These are phyloP conservation scores for Psilocybe mexicana DNA, from an alignment of 1,284 basidiomycete genomes.

Conservation along the genomic window DNA sequence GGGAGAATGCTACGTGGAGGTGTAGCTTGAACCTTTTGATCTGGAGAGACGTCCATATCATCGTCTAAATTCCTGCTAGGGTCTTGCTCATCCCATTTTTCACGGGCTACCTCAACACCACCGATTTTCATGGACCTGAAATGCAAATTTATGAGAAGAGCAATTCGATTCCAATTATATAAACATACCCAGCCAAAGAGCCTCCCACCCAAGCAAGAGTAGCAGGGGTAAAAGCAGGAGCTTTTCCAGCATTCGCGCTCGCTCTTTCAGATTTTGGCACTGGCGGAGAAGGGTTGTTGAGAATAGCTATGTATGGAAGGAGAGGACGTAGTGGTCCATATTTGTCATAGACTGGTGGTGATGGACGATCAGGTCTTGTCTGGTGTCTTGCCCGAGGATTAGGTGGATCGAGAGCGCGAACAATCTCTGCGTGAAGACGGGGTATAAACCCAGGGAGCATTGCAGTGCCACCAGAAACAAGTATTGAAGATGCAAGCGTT, in stretches of 20 bases:
- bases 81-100: constrained; percentile 79
- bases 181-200: constrained; percentile 81
- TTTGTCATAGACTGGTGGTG: constrained; percentile 61
- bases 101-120: constrained; percentile 77
- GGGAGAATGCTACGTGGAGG: constrained; percentile 51
- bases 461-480: constrained; percentile 86
- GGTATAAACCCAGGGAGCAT: constrained; percentile 93
- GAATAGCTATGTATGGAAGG: constrained; percentile 68
- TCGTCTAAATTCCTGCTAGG: constrained; percentile 44
- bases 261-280: constrained; percentile 44
- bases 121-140: constrained; percentile 74
- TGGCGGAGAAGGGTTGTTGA: constrained; percentile 78
- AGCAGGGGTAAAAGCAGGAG: constrained; percentile 82
- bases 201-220: constrained; percentile 92
- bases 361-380: constrained; percentile 39
- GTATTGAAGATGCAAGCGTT: constrained; percentile 76
- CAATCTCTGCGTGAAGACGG: constrained; percentile 77
- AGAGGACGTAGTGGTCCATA: constrained; percentile 74
- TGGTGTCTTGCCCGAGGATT: constrained; percentile 30
- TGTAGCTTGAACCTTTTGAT: constrained; percentile 2
- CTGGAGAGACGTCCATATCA: constrained; percentile 36
- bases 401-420: constrained; percentile 46
- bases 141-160: constrained; percentile 5
- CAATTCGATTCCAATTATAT: neutral
- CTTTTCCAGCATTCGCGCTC: constrained; percentile 68